These are phyloP conservation scores for Coffea eugenioides DNA, from an alignment of 257 asterid species.

Conservation along the genomic window DNA sequence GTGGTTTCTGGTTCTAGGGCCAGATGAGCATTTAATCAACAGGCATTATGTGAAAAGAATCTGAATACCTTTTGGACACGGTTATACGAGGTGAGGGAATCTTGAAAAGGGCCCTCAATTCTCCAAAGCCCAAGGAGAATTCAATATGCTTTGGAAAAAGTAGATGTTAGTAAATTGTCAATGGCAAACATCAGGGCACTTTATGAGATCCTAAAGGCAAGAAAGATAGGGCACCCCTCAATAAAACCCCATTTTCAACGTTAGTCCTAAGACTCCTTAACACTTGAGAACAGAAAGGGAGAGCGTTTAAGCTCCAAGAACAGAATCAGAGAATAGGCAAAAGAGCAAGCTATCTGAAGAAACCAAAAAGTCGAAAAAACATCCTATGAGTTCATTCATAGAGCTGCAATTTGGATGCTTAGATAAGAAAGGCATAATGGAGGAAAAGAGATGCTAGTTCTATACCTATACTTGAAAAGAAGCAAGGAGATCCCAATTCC, in stretches of 20 bases:
- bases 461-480: background rate
- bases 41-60: slow-evolving; percentile 39
- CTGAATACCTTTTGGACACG: slow-evolving; percentile 43
- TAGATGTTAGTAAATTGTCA: slow-evolving; percentile 32
- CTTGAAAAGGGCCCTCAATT: slow-evolving; percentile 50
- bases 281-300: background rate
- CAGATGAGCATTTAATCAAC: slow-evolving; percentile 34
- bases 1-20: slow-evolving; percentile 28
- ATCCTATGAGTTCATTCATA: background rate
- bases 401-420: background rate
- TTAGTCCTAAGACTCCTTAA: background rate
- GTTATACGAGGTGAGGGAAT: slow-evolving; percentile 50
- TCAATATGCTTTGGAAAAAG: slow-evolving; percentile 23
- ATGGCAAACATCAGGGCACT: slow-evolving; percentile 24
- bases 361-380: background rate
- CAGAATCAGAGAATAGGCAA: background rate
- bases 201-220: slow-evolving; percentile 23
- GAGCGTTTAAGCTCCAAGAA: background rate
- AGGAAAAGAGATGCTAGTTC: background rate
- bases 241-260: background rate
- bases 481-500: slow-evolving; percentile 10
- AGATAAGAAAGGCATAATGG: background rate
- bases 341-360: background rate
- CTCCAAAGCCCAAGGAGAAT: slow-evolving; percentile 55
- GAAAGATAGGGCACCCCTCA: background rate